Percentiles rank a stretch among this genome's conserved stretches.
phyloP scores from a whole-genome alignment of 1,284 basidiomycete genomes.

The Stereum hirsutum region DNA sequence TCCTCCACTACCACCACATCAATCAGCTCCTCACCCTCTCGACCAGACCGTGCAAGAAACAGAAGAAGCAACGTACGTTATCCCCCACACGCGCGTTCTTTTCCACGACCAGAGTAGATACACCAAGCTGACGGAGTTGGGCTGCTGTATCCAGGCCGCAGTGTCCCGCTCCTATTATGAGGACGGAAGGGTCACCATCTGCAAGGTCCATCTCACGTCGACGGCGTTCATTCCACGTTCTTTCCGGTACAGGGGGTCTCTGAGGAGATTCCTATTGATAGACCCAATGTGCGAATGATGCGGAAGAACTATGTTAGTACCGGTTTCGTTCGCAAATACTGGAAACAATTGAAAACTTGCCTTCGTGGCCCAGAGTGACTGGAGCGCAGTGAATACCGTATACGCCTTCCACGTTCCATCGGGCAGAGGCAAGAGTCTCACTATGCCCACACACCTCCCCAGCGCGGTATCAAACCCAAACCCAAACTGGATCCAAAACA shows the following conservation, averaged over 20 bases:
- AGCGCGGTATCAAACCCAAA: slow-evolving; percentile 49
- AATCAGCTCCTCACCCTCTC: no score
- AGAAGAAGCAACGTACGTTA: slow-evolving; percentile 4
- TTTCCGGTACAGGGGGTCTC: slow-evolving; percentile 26
- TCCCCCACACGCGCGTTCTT: slow-evolving; percentile 43
- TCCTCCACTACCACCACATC: slow-evolving; percentile 33
- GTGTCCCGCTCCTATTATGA: slow-evolving; percentile 61
- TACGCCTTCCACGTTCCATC: slow-evolving; percentile 48
- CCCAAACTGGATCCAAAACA: slow-evolving; percentile 48
- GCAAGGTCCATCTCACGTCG: slow-evolving; percentile 24
- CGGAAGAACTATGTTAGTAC: background rate
- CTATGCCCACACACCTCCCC: slow-evolving; percentile 40
- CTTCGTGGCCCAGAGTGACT: slow-evolving; percentile 41
- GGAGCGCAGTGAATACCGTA: slow-evolving; percentile 48
- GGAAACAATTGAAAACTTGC: no score
- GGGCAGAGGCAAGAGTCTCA: slow-evolving; percentile 43
- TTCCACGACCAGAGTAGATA: slow-evolving; percentile 47
- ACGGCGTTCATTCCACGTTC: slow-evolving; percentile 30
- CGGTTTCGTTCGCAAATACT: slow-evolving; percentile 25
- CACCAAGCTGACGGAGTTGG: slow-evolving; percentile 42
- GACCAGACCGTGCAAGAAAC: no score
- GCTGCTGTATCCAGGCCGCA: slow-evolving; percentile 54
- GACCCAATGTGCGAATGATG: background rate
- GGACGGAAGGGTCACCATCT: slow-evolving; percentile 31
- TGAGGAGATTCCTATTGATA: no score